These are phyloP conservation scores for Delitschia confertaspora DNA, from an alignment of 495 filamentous ascomycete species.

Conservation along the genomic window DNA sequence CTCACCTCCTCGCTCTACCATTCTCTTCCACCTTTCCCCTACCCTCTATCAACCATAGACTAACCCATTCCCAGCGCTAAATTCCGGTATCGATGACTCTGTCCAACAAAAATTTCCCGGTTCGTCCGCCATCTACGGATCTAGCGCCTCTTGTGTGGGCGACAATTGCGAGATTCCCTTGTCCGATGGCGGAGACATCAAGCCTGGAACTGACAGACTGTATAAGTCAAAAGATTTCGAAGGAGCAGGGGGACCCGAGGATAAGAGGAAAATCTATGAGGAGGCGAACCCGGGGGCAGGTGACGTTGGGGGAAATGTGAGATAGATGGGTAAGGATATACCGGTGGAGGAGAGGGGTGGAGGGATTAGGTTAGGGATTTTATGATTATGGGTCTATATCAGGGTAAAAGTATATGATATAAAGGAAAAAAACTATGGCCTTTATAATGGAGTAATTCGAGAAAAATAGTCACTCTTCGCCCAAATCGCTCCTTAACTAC, in stretches of 20 bases:
- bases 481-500: no score
- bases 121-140: constrained; percentile 40
- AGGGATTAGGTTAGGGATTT: no score
- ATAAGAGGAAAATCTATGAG: constrained; percentile 36
- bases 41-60: neutral
- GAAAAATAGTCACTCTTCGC: no score
- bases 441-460: no score
- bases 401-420: no score
- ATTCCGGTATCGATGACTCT: constrained; percentile 47
- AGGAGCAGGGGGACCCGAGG: constrained; percentile 45
- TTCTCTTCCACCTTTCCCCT: neutral
- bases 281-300: constrained; percentile 40
- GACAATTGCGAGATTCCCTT: constrained; percentile 47
- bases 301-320: constrained; percentile 37
- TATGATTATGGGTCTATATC: no score
- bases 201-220: constrained; percentile 38
- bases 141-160: constrained; percentile 40
- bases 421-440: no score
- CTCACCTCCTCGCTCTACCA: neutral
- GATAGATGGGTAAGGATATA: no score
- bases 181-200: constrained; percentile 43
- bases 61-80: constrained; percentile 36
- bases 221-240: constrained; percentile 44
- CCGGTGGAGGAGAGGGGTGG: no score
- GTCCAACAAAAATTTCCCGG: constrained; percentile 40